These are phyloP conservation scores for Inga oerstediana DNA, from an alignment of 306 rosid species.

Conservation along the genomic window DNA sequence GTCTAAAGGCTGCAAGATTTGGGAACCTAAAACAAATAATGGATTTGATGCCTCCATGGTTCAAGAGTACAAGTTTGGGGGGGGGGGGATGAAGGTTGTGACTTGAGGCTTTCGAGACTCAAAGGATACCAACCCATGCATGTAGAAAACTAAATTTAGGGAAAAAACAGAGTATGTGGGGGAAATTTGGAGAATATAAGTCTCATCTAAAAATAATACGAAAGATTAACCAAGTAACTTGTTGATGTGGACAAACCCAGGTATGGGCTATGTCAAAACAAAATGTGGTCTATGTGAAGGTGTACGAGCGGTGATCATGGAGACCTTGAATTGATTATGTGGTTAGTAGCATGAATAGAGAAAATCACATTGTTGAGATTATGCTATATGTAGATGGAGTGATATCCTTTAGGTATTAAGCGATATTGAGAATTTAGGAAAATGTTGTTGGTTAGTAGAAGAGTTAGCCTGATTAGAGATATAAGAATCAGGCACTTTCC, in stretches of 20 bases:
- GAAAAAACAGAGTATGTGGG: too few species aligned
- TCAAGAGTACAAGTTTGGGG: not conserved
- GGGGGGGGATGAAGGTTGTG: not conserved
- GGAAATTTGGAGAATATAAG: too few species aligned
- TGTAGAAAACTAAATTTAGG: too few species aligned
- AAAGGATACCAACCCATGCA: too few species aligned
- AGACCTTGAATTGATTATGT: not conserved
- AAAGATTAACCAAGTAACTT: not conserved
- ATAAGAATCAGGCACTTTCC: not conserved
- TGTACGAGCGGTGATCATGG: not conserved
- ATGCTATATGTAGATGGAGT: not conserved
- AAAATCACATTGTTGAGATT: not conserved
- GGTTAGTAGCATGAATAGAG: not conserved
- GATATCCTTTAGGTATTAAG: not conserved
- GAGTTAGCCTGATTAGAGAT: not conserved
- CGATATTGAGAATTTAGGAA: not conserved
- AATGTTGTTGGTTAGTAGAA: not conserved
- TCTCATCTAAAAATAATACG: too few species aligned
- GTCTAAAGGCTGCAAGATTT: not conserved
- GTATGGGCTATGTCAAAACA: not conserved
- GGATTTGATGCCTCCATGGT: not conserved
- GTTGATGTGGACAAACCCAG: not conserved
- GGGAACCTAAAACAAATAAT: not conserved
- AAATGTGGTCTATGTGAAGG: conserved; percentile 21
- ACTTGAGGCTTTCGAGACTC: too few species aligned